Base-by-base conservation (phyloP, 148 eudicot genomes). In the Chenopodium album region DNA sequence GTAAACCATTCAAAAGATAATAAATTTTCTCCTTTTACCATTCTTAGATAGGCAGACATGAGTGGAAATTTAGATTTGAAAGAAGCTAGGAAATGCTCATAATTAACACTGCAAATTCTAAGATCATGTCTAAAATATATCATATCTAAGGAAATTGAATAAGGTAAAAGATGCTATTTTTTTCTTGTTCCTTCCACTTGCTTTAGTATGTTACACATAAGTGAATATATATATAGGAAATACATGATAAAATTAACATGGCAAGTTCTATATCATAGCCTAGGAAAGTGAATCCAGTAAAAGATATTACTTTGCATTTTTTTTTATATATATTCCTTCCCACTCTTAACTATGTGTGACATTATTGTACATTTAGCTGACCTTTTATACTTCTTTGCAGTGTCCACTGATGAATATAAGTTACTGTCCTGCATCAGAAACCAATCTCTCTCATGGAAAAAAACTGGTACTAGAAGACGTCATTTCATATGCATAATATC, bases 351-450 rank as follows among this genome's bases (percentile, higher is more conserved):
- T 60, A 60, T 78, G 66, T 68, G 37, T 1, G 73, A 80, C 80
- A 20, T 80, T 82, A 28, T 70, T 47, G 56, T 73, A 56, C 41
- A 26, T 60, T 68, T 54, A 77, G 75, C 63, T 78, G 81, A 82
- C 71, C 16, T 75, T 73, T 76, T 67, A 56, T 80, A 69, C 52
- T 63, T 70, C n/a, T 48, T 80, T 88, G 62, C 94, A 96, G 99
- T 96, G 99, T 75, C 99, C 98, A 19, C 94, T 94, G 85, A 50
- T 94, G 79, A 96, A 96, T 86, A 90, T 96, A 81, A 94, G 92
- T 73, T 91, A 92, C 82, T 96, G 99, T 81, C 97, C 99, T 52
- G 88, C 93, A 84, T 87, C 98, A 46, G 99, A 96, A 89, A 86
- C 84, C 81, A 90, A 90, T 81, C 85, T 94, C 74, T 89, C 98